Conservation (phyloP, 148 eudicot genomes). For the Silene uniflora region DNA sequence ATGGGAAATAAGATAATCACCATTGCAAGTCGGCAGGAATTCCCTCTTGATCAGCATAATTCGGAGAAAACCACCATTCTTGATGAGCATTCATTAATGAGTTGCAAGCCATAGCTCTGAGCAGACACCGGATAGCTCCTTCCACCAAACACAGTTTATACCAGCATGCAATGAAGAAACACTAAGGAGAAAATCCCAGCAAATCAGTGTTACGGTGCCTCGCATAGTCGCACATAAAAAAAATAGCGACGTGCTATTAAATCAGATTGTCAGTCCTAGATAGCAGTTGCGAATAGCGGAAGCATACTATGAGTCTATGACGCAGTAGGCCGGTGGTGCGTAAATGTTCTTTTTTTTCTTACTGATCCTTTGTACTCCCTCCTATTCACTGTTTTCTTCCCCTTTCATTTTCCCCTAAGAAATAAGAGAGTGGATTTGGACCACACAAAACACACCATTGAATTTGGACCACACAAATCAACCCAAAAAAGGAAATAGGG, state of each 20-base stretch:
- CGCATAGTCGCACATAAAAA: neutral
- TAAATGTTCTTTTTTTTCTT: neutral
- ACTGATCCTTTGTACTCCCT: neutral
- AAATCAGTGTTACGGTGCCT: neutral
- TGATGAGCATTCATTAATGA: neutral
- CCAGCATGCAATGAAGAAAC: neutral
- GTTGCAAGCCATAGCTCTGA: neutral
- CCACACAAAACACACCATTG: no score
- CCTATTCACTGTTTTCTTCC: no score
- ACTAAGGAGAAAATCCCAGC: neutral
- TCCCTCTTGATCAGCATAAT: neutral
- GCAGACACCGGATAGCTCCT: neutral
- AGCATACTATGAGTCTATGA: neutral
- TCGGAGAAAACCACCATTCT: neutral
- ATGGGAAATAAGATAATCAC: neutral
- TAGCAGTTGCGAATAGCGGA: neutral
- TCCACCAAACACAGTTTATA: neutral
- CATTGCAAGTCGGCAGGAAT: neutral
- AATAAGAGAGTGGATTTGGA: no score
- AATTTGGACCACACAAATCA: no score
- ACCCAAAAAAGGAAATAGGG: no score
- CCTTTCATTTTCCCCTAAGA: no score
- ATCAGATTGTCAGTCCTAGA: neutral
- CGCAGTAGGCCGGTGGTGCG: neutral
- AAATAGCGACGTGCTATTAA: neutral